Evolutionary conservation across 1,284 basidiomycete species (phyloP).

Genomic region (Tremellales sp.): DNA sequence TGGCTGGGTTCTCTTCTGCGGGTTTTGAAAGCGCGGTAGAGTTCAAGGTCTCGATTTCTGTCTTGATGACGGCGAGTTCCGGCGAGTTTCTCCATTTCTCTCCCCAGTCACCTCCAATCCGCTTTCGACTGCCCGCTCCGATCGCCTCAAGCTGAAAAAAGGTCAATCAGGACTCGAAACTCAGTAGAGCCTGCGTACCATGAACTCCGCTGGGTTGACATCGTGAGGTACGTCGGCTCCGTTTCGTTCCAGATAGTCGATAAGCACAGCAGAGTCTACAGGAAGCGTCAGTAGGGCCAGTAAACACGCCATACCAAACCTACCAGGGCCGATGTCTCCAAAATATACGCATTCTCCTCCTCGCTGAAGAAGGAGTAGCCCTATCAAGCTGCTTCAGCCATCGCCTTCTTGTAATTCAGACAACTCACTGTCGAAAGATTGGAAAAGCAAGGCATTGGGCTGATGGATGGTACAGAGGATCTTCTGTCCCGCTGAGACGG

Average conservation of each 20-base stretch:
- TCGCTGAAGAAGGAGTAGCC: conserved; percentile 52
- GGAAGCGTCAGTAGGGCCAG: background rate
- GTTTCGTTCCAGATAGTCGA: conserved; percentile 55
- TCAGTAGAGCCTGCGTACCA: conserved; percentile 21
- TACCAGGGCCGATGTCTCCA: conserved; percentile 52
- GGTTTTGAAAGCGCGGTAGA: conserved; percentile 46
- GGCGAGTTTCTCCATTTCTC: conserved; percentile 62
- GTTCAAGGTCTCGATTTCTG: conserved; percentile 52
- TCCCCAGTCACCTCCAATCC: conserved; percentile 68
- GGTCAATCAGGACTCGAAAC: background rate
- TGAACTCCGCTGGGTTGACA: conserved; percentile 55
- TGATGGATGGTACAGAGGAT: conserved; percentile 50
- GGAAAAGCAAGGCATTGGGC: conserved; percentile 55
- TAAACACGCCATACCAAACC: background rate
- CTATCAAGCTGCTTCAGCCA: too few species aligned
- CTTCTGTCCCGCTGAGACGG: conserved; percentile 69
- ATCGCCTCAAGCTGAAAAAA: conserved; percentile 55
- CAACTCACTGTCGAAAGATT: conserved; percentile 56
- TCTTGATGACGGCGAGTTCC: conserved; percentile 47
- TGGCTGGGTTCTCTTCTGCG: conserved; percentile 35
- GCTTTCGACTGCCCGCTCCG: conserved; percentile 65
- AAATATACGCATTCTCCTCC: conserved; percentile 50
- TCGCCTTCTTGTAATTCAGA: too few species aligned
- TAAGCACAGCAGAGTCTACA: conserved; percentile 52
- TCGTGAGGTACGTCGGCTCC: conserved; percentile 53